Conservation (phyloP, 2,329 filamentous ascomycete species). For the Coniochaeta sp. region DNA sequence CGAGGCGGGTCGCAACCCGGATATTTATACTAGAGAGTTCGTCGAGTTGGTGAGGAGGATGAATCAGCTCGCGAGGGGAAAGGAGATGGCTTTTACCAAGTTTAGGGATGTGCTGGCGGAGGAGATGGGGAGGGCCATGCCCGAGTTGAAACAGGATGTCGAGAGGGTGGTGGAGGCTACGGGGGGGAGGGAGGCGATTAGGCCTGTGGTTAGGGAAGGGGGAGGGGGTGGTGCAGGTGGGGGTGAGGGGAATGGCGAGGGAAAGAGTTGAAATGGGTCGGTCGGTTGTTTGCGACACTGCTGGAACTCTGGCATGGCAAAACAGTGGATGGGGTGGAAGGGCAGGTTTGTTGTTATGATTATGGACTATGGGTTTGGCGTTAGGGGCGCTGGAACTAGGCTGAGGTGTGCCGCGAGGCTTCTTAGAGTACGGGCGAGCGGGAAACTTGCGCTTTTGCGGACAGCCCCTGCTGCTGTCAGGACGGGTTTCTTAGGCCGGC, state of each 20-base stretch:
- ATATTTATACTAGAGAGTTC: slow-evolving; percentile 69
- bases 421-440: too few species aligned
- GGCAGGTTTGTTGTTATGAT: too few species aligned
- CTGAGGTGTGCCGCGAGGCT: too few species aligned
- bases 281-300: too few species aligned
- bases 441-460: too few species aligned
- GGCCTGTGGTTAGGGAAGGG: not conserved
- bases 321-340: too few species aligned
- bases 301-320: too few species aligned
- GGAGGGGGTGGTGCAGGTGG: not conserved
- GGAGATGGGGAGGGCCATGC: slow-evolving; percentile 50
- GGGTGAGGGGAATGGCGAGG: not conserved
- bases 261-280: not conserved
- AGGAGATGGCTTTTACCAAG: slow-evolving; percentile 50
- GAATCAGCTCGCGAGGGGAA: slow-evolving; percentile 62
- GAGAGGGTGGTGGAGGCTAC: slow-evolving; percentile 42
- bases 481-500: too few species aligned
- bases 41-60: slow-evolving; percentile 59
- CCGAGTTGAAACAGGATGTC: slow-evolving; percentile 50
- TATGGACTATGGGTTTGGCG: too few species aligned
- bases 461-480: too few species aligned
- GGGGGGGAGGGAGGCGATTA: slow-evolving; percentile 17
- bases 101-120: slow-evolving; percentile 58
- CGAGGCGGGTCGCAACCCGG: slow-evolving; percentile 64
- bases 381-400: too few species aligned